Percentiles rank a stretch among this genome's conserved stretches.
phyloP scores from a whole-genome alignment of 164 flowering plant genomes.

The Liriodendron chinense region DNA sequence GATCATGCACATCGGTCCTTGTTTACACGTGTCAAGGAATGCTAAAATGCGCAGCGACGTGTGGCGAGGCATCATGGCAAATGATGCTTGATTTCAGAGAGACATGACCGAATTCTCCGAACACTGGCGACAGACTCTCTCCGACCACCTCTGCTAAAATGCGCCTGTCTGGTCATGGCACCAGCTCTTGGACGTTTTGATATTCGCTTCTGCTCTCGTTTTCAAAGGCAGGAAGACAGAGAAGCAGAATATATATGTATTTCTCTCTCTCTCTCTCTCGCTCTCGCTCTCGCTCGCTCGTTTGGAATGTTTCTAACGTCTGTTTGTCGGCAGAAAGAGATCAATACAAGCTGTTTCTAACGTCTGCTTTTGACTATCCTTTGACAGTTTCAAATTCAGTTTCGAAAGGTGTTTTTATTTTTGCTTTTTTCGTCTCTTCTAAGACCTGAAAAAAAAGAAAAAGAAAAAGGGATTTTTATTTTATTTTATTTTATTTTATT shows the following conservation, averaged over 20 bases:
- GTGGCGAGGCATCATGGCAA: too few species aligned
- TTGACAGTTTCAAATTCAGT: background rate
- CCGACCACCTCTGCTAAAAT: background rate
- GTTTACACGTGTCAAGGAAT: background rate
- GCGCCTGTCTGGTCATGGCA: background rate
- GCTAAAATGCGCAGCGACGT: background rate
- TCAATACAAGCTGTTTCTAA: background rate
- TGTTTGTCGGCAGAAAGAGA: background rate
- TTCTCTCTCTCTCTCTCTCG: background rate
- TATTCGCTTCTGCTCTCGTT: background rate
- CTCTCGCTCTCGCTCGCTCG: background rate
- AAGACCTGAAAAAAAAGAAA: background rate
- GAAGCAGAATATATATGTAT: background rate
- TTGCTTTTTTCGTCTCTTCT: background rate
- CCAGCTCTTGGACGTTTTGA: background rate
- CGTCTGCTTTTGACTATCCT: background rate
- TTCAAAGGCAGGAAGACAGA: conserved; percentile 1
- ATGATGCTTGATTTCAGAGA: background rate
- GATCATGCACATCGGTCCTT: too few species aligned
- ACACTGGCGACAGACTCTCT: background rate
- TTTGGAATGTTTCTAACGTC: background rate
- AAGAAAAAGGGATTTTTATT: background rate
- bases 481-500: background rate
- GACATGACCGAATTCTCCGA: background rate
- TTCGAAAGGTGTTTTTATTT: background rate